These are phyloP conservation scores for Neurospora sp. DNA, from an alignment of 495 filamentous ascomycete genomes.

Conservation along the genomic window DNA sequence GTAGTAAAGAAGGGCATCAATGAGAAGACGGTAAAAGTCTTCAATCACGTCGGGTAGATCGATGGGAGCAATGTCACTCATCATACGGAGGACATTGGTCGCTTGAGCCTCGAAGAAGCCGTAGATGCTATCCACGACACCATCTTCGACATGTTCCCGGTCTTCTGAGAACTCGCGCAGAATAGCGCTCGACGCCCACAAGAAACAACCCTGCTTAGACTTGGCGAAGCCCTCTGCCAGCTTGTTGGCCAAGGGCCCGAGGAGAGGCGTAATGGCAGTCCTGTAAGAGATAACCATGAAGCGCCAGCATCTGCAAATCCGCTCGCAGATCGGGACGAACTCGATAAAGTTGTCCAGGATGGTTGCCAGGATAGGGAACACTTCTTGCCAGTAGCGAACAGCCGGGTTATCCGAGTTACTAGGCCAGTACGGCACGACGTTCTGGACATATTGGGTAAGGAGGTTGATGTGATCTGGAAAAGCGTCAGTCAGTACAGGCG, in stretches of 20 bases:
- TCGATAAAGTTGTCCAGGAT: constrained; percentile 77
- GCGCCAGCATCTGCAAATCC: constrained; percentile 88
- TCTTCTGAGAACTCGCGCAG: constrained; percentile 90
- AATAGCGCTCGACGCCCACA: constrained; percentile 94
- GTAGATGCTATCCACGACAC: constrained; percentile 84
- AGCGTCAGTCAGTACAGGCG: constrained; percentile 18
- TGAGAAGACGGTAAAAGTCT: constrained; percentile 90
- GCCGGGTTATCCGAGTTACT: constrained; percentile 72
- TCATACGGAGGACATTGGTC: constrained; percentile 70
- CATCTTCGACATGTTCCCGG: constrained; percentile 66
- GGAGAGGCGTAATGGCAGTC: constrained; percentile 73
- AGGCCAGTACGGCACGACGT: constrained; percentile 66
- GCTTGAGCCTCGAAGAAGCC: constrained; percentile 91
- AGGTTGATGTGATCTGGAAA: constrained; percentile 73
- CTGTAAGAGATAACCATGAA: constrained; percentile 94
- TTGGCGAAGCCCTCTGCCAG: constrained; percentile 73
- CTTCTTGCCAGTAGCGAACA: constrained; percentile 90
- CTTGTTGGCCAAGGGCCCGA: constrained; percentile 78
- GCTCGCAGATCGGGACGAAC: constrained; percentile 81
- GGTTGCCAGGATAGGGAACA: constrained; percentile 73
- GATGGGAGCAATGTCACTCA: constrained; percentile 77
- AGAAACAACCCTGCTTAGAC: constrained; percentile 88
- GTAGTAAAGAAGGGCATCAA: constrained; percentile 87
- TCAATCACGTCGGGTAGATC: constrained; percentile 97
- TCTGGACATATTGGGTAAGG: constrained; percentile 78